These are phyloP conservation scores for Mytilinidion resinicola DNA, from an alignment of 495 filamentous ascomycete genomes.

Conservation along the genomic window DNA sequence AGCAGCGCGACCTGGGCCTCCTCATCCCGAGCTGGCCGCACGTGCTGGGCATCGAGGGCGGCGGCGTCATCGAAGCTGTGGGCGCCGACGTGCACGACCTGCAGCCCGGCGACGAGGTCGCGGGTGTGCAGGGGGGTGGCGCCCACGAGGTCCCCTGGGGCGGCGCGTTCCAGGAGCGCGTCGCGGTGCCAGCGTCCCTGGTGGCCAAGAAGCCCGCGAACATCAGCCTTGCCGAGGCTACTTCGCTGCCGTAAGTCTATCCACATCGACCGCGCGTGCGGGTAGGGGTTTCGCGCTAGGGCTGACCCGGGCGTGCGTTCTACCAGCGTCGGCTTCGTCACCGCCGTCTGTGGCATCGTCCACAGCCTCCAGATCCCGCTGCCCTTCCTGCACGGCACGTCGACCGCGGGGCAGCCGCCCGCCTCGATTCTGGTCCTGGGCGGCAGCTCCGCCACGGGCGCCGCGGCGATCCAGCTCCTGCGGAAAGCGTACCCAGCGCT, in stretches of 20 bases:
- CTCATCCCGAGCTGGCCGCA: constrained; percentile 34
- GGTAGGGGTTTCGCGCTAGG: neutral
- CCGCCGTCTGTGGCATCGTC: constrained; percentile 36
- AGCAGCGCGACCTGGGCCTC: constrained; percentile 34
- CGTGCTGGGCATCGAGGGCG: constrained; percentile 38
- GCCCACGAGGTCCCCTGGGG: constrained; percentile 17
- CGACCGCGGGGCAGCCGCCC: constrained; percentile 11
- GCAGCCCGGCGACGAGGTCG: constrained; percentile 39
- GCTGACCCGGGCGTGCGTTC: neutral
- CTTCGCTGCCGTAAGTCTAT: constrained; percentile 37
- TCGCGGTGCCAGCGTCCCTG: constrained; percentile 32
- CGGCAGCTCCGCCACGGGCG: constrained; percentile 40
- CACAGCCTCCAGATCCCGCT: constrained; percentile 30
- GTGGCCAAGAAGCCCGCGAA: constrained; percentile 39
- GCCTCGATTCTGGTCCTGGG: constrained; percentile 41
- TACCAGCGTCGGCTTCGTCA: constrained; percentile 38
- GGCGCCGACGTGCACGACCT: neutral
- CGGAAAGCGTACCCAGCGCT: constrained; percentile 34
- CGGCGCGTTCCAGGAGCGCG: constrained; percentile 40
- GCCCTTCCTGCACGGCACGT: constrained; percentile 26
- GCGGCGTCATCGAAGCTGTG: constrained; percentile 37
- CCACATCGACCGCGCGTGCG: neutral
- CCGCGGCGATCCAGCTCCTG: constrained; percentile 40
- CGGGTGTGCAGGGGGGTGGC: constrained; percentile 20
- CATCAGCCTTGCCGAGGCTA: constrained; percentile 40